These are phyloP conservation scores for Diplodia seriata DNA, from an alignment of 2,329 filamentous ascomycete genomes.

Conservation along the genomic window DNA sequence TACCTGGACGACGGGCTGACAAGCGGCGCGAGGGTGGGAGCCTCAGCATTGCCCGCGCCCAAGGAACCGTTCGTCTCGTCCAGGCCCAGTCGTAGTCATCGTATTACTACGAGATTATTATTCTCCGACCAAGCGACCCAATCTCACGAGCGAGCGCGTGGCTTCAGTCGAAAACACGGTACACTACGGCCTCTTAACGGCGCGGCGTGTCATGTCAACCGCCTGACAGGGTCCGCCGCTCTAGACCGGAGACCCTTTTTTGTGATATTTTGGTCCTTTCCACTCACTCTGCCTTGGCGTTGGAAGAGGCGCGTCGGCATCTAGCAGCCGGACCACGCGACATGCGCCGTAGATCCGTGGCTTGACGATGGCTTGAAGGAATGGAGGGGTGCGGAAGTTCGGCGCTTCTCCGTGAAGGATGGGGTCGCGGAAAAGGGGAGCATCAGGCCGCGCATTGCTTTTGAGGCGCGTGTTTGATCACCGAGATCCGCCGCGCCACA, in stretches of 20 bases:
- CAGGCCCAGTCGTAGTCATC: conserved; percentile 1
- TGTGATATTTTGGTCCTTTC: background rate
- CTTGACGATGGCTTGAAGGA: conserved; percentile 11
- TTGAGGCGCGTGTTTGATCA: conserved; percentile 25
- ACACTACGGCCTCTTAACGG: conserved; percentile 21
- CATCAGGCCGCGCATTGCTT: background rate
- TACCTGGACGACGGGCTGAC: background rate
- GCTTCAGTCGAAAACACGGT: background rate
- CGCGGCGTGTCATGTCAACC: background rate
- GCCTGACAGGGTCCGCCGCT: background rate
- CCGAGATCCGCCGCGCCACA: conserved; percentile 30
- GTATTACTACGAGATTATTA: background rate
- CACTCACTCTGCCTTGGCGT: background rate
- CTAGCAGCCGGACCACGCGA: background rate
- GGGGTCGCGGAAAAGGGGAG: background rate
- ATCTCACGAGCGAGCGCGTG: background rate
- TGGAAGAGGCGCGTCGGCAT: conserved; percentile 15
- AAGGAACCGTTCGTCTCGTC: conserved; percentile 2
- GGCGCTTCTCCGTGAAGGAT: conserved; percentile 22
- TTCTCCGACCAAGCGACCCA: background rate
- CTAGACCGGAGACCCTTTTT: conserved; percentile 4
- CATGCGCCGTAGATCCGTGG: conserved; percentile 20
- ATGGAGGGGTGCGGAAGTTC: conserved; percentile 1
- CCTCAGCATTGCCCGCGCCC: background rate
- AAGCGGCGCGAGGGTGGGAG: background rate